These are phyloP conservation scores for Pinus taeda DNA, from an alignment of 75 land plant genomes.

Conservation along the genomic window DNA sequence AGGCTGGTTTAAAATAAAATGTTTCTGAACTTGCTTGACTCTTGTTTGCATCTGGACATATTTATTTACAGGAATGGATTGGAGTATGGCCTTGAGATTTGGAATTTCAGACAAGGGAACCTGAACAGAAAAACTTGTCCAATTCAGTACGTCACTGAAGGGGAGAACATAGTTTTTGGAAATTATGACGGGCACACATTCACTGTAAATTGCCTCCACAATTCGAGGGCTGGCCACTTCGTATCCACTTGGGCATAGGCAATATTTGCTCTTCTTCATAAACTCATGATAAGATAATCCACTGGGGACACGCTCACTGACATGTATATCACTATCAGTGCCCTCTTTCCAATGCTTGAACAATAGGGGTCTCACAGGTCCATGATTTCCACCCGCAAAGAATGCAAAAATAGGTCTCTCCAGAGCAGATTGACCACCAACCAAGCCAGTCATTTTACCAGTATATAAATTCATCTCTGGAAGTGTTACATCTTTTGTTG, in stretches of 20 bases:
- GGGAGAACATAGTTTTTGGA: constrained; percentile 43
- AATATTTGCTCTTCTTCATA: constrained; percentile 47
- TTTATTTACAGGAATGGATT: constrained; percentile 24
- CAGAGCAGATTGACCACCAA: constrained; percentile 56
- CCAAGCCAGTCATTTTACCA: constrained; percentile 25
- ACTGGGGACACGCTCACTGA: constrained; percentile 26
- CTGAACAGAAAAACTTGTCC: constrained; percentile 34
- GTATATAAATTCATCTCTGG: constrained; percentile 65
- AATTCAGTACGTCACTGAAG: constrained; percentile 45
- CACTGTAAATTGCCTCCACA: constrained; percentile 50
- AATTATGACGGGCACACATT: constrained; percentile 49
- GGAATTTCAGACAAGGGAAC: constrained; percentile 35
- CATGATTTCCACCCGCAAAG: constrained; percentile 61
- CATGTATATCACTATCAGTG: constrained; percentile 29
- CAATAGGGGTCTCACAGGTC: constrained; percentile 40
- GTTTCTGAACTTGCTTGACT: constrained; percentile 35
- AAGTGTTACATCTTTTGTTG: constrained; percentile 57
- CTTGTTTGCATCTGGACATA: constrained; percentile 40
- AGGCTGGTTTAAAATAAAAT: constrained; percentile 48
- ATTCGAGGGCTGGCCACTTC: constrained; percentile 56
- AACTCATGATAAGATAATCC: constrained; percentile 21
- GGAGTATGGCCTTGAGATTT: constrained; percentile 39
- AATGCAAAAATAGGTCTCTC: constrained; percentile 58
- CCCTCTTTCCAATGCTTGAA: constrained; percentile 36
- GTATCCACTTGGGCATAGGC: constrained; percentile 53